Conservation (phyloP, 2,329 filamentous ascomycete genomes). For the Fusarium sp. region DNA sequence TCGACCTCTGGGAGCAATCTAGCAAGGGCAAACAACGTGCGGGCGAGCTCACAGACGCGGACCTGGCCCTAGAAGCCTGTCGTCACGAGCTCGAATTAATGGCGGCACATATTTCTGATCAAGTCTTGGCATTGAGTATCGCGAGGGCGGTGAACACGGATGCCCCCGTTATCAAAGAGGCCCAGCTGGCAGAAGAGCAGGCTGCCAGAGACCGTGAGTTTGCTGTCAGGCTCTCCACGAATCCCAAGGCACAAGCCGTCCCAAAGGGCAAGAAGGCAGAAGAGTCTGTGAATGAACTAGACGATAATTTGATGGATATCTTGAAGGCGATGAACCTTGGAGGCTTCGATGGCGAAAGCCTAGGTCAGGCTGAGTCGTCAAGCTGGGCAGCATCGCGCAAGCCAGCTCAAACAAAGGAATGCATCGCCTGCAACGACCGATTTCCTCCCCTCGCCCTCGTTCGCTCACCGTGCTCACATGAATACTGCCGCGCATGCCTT, state of each 20-base stretch:
- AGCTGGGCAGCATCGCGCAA: background rate
- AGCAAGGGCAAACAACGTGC: slow-evolving; percentile 24
- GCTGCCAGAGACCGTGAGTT: background rate
- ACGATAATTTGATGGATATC: background rate
- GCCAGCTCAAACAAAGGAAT: background rate
- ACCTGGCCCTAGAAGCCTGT: slow-evolving; percentile 4
- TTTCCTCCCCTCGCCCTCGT: background rate
- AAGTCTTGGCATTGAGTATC: slow-evolving; percentile 2
- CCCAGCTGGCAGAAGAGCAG: background rate
- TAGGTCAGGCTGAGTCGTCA: background rate
- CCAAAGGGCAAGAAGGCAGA: background rate
- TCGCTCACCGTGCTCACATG: slow-evolving; percentile 54
- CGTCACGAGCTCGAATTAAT: background rate
- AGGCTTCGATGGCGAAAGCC: accelerated
- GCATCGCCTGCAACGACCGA: slow-evolving; percentile 2
- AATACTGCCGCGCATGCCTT: slow-evolving; percentile 64
- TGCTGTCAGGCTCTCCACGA: background rate
- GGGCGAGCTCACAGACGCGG: background rate
- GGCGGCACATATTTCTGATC: background rate
- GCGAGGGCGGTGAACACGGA: slow-evolving; percentile 12
- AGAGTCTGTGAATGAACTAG: background rate
- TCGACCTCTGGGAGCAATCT: background rate
- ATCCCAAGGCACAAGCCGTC: background rate
- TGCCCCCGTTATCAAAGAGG: background rate
- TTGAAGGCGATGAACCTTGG: background rate